phyloP scores from a whole-genome alignment of 768 basidiomycete species.

The Trametes coccinea region DNA sequence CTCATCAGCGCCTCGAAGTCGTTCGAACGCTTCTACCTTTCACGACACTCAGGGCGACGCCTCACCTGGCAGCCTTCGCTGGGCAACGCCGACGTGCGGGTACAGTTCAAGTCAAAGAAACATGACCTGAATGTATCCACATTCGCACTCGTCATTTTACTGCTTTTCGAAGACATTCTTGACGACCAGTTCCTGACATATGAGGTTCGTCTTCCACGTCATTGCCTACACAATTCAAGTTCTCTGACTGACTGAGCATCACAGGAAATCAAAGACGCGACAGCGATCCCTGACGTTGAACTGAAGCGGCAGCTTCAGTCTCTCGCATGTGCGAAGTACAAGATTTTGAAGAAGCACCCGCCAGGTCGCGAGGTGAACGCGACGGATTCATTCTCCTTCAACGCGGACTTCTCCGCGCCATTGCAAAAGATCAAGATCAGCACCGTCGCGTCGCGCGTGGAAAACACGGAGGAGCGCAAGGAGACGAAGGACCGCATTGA shows the following conservation, averaged over 20 bases:
- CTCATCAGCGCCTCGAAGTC: slow-evolving; percentile 67
- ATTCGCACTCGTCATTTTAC: slow-evolving; percentile 80
- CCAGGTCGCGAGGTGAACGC: slow-evolving; percentile 77
- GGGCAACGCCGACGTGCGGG: slow-evolving; percentile 88
- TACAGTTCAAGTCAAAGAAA: slow-evolving; percentile 71
- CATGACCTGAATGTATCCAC: slow-evolving; percentile 96
- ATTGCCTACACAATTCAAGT: not conserved
- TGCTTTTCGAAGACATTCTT: slow-evolving; percentile 76
- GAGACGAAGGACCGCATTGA: slow-evolving; percentile 91
- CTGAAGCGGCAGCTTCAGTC: slow-evolving; percentile 94
- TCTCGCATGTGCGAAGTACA: slow-evolving; percentile 92
- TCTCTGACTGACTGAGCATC: not conserved
- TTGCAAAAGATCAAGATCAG: slow-evolving; percentile 92
- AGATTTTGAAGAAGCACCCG: slow-evolving; percentile 89
- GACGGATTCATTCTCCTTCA: slow-evolving; percentile 88
- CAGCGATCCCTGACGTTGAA: slow-evolving; percentile 72
- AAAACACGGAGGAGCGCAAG: slow-evolving; percentile 81
- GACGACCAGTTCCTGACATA: slow-evolving; percentile 77
- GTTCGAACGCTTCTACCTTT: slow-evolving; percentile 89
- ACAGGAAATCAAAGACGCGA: slow-evolving; percentile 83
- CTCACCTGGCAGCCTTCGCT: slow-evolving; percentile 90
- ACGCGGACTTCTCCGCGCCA: slow-evolving; percentile 73
- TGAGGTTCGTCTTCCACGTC: slow-evolving; percentile 46
- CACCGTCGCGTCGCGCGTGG: slow-evolving; percentile 85
- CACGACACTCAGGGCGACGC: slow-evolving; percentile 84